Evolutionary conservation across 352 stramenopile genomes (phyloP).

Genomic region (Blastocystis sp.): DNA sequence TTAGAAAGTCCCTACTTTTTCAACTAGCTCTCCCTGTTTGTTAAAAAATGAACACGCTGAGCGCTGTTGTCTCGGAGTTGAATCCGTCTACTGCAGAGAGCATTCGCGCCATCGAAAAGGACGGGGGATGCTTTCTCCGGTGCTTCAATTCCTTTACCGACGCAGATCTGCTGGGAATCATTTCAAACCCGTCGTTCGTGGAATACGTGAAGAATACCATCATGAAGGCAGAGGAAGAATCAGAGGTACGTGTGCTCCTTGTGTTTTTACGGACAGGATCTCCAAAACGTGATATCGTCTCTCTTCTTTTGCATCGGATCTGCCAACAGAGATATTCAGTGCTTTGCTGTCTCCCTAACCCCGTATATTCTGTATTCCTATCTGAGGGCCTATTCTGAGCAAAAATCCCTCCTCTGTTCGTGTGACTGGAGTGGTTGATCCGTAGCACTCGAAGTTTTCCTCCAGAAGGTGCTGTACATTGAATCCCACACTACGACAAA

Average conservation of each 20-base stretch:
- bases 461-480: conserved; percentile 28
- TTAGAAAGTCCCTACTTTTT: conserved; percentile 96
- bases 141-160: background rate
- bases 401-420: background rate
- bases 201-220: background rate
- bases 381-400: background rate
- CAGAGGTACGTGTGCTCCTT: background rate
- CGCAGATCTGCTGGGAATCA: background rate
- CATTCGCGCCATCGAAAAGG: background rate
- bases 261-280: background rate
- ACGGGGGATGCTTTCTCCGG: background rate
- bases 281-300: conserved; percentile 20
- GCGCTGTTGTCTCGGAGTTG: background rate
- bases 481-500: conserved; percentile 17
- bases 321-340: conserved; percentile 19
- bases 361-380: conserved; percentile 42
- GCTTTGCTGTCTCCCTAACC: conserved; percentile 20
- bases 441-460: conserved; percentile 31
- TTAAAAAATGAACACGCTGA: background rate
- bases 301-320: conserved; percentile 35
- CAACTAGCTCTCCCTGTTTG: conserved; percentile 80
- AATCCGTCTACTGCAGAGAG: background rate
- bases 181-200: background rate
- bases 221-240: background rate
- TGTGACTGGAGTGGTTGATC: background rate